Base-by-base conservation (phyloP, 2,329 filamentous ascomycete species). In the Claviceps sorghi region DNA sequence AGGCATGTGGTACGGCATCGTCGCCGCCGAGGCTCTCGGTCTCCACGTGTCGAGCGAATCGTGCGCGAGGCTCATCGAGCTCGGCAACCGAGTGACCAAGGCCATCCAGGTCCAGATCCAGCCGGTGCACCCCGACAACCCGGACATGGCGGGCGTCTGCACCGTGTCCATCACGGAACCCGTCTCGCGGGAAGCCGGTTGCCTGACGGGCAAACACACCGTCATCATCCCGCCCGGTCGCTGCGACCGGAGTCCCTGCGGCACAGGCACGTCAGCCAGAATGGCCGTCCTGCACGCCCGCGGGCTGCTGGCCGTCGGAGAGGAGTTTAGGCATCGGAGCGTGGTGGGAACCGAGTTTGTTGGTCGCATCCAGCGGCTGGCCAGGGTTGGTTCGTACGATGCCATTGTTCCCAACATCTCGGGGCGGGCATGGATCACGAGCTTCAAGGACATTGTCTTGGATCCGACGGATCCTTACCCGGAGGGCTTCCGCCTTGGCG, bases 171-270 rank as follows among this genome's bases (percentile, higher is more conserved):
- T 72, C 38, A 72, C 66, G 0, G 66, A 67, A 17, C 66, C 68
- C 2, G 42, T 70, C 2, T 52, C 57, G 42, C 56, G 53, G 21
- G 54, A 47, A 21, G 51, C 42, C 5, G 48, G 51, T 0, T 59
- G 59, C 9, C 69, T 68, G 45, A 55, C 55, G 6, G 65, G 67
- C 17, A 58, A 59, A 6, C 70, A 73, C 54, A 64, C 71, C 0
- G 69, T 72, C 13, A 66, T 74, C 4, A 70, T 74, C 4, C 67
- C 68, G 0, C 71, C 71, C 0, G 70, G 71, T 0, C 58, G 72
- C n/a, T 65, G 73, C 30, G 72, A 75, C 55, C 58, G 71, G 19
- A 72, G 71, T 53, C 72, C 71, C 1, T 73, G 71, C 49, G 72
- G 72, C 8, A 73, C 69, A 1, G 71, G 72, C 1, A 73, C 67